Evolutionary conservation across 2,329 filamentous ascomycete species (phyloP), one percentile per base, ranked within the genome.

Genomic region (Colletotrichum theobromicola): DNA sequence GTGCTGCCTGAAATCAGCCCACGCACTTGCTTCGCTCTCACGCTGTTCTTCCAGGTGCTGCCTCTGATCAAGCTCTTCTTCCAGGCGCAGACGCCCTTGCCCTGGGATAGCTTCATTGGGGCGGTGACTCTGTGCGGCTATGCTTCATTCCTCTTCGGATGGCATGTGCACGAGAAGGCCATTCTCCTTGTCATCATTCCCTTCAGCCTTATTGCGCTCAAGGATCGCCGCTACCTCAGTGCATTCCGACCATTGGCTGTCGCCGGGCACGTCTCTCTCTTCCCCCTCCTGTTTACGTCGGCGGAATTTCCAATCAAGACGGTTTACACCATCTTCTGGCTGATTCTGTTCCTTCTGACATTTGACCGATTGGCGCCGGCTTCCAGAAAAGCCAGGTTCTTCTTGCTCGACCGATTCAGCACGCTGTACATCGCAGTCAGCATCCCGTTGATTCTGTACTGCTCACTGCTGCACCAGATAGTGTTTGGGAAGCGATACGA

Each of bases 161-260:
- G 96, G 95, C 97, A 99, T 81, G 97, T 99, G 10, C 97, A 99
- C 80, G 97, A 99, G 82, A 99, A 99, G 84, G 97, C 97, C 2
- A 94, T 99, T 72, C 90, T 99, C 26, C 90, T 98, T 24, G 94
- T 98, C 81, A 95, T 99, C 77, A 94, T 98, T 63, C 97, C 97
- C 1, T 98, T 98, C 87, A 97, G 94, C 78, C 90, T 99, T 75
- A 93, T 98, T 75, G 96, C 96, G 1, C 90, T 98, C 66, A 94
- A 94, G 82, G 96, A 98, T 82, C 92, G 97, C 66, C 93, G 97
- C 30, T 96, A 98, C 81, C 92, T 98, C 35, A 93, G 95, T 73
- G 96, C 96, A 2, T 99, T 98, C 85, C 91, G 95, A 28, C 97
- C 97, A 2, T 87, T 99, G 60, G 96, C 95, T 1, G 96, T 99